Evolutionary conservation across 768 basidiomycete species (phyloP).

Genomic region (Lactifluus subvellereus): DNA sequence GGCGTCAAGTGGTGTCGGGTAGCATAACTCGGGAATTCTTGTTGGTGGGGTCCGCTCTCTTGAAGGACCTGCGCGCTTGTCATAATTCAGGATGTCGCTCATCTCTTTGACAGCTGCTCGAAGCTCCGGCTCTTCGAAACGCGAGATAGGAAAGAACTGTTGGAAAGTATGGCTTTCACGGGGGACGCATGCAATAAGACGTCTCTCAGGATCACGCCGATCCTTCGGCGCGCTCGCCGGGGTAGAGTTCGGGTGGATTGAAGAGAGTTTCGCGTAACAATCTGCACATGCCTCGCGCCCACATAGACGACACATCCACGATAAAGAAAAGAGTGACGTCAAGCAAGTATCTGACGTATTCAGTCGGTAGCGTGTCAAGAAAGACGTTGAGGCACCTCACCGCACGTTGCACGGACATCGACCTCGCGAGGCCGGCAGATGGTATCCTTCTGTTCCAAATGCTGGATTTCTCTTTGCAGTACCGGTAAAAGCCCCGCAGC

Average conservation of each 20-base stretch:
- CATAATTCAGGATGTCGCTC: conserved; percentile 7
- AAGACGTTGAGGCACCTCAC: conserved; percentile 37
- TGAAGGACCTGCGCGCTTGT: conserved; percentile 6
- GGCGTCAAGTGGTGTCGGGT: neutral
- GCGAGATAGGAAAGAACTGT: conserved; percentile 21
- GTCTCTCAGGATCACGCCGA: conserved; percentile 42
- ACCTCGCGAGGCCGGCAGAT: conserved; percentile 70
- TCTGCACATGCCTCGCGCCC: conserved; percentile 85
- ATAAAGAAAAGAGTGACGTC: conserved; percentile 84
- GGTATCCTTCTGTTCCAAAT: conserved; percentile 47
- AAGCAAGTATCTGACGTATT: conserved; percentile 72
- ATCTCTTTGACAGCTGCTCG: conserved; percentile 18
- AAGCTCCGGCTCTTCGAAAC: conserved; percentile 18
- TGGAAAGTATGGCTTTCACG: conserved; percentile 27
- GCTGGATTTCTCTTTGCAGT: conserved; percentile 57
- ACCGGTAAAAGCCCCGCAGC: conserved; percentile 62
- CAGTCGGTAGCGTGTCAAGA: conserved; percentile 16
- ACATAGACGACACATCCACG: conserved; percentile 85
- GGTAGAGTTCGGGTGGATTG: conserved; percentile 42
- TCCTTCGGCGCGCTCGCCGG: conserved; percentile 26
- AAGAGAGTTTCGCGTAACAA: conserved; percentile 63
- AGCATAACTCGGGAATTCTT: conserved; percentile 1
- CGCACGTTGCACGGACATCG: conserved; percentile 82
- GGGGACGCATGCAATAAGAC: conserved; percentile 56
- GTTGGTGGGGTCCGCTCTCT: conserved; percentile 8